Conservation (phyloP, 768 basidiomycete genomes). For the Boletus subcaerulescens region DNA sequence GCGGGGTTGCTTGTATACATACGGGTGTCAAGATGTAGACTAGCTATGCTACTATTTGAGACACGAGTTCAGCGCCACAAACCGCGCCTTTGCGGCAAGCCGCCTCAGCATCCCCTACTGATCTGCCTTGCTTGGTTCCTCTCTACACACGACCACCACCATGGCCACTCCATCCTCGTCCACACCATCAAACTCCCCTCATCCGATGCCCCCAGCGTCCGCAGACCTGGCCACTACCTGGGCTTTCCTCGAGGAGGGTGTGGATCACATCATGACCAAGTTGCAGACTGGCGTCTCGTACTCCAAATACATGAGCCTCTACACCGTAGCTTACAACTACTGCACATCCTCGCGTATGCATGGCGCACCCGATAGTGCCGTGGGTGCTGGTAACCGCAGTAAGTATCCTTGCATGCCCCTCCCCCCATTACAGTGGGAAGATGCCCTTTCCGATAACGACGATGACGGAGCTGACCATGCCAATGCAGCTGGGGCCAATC, state of each 20-base stretch:
- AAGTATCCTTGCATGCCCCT: constrained; percentile 30
- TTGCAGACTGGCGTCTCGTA: constrained; percentile 86
- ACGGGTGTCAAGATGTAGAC: constrained; percentile 63
- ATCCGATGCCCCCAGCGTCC: constrained; percentile 60
- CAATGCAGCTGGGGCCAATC: constrained; percentile 75
- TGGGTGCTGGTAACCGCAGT: constrained; percentile 52
- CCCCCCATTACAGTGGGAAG: constrained; percentile 20
- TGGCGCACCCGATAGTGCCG: constrained; percentile 37
- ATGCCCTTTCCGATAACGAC: constrained; percentile 23
- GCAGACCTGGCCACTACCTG: constrained; percentile 84
- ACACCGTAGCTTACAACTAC: constrained; percentile 97
- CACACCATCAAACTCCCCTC: constrained; percentile 30
- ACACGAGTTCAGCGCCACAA: constrained; percentile 26
- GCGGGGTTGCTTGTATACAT: constrained; percentile 84
- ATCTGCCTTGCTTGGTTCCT: constrained; percentile 6
- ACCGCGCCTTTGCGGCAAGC: constrained; percentile 25
- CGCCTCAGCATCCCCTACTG: constrained; percentile 4
- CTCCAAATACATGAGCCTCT: constrained; percentile 82
- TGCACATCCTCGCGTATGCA: constrained; percentile 88
- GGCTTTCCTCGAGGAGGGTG: constrained; percentile 80
- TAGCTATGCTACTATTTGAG: neutral
- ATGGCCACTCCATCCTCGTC: constrained; percentile 33
- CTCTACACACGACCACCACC: constrained; percentile 30
- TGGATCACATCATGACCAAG: constrained; percentile 92
- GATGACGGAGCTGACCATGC: constrained; percentile 17